These are phyloP conservation scores for Coniella vitis DNA, from an alignment of 2,329 filamentous ascomycete species.

Conservation along the genomic window DNA sequence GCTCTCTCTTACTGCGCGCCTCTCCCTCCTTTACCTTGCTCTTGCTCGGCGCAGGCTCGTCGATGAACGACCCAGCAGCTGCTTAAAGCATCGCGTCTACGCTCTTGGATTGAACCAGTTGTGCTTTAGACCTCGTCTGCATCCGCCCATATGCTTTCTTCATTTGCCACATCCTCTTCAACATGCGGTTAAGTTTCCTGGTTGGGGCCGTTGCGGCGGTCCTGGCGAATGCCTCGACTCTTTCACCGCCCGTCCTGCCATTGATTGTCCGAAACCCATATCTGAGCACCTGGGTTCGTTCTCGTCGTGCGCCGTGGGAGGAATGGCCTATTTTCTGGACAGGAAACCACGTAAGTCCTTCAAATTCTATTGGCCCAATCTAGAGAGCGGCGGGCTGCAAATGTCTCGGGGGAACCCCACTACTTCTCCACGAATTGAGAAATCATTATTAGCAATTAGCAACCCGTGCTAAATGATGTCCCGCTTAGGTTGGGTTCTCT, in stretches of 20 bases:
- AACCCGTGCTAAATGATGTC: constrained; percentile 2
- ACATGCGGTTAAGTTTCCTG: constrained; percentile 25
- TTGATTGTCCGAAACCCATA: constrained; percentile 55
- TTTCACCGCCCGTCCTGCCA: constrained; percentile 51
- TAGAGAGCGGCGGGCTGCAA: neutral
- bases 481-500: constrained; percentile 38
- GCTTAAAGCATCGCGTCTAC: neutral
- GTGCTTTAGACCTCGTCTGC: neutral
- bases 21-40: neutral
- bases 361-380: neutral
- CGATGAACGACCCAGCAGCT: neutral
- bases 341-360: constrained; percentile 23
- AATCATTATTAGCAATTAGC: too few relatives aligned
- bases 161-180: constrained; percentile 1
- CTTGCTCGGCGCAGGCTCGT: constrained; percentile 13
- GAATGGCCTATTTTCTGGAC: constrained; percentile 66
- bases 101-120: neutral
- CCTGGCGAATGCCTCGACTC: constrained; percentile 39
- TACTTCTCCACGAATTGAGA: too few relatives aligned
- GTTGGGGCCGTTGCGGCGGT: constrained; percentile 29
- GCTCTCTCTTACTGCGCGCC: neutral
- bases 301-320: constrained; percentile 69
- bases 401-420: neutral
- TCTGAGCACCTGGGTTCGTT: constrained; percentile 53
- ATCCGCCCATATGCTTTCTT: neutral